phyloP scores from a whole-genome alignment of 1,139 yeast genomes.

The Wickerhamiella pararugosa region DNA sequence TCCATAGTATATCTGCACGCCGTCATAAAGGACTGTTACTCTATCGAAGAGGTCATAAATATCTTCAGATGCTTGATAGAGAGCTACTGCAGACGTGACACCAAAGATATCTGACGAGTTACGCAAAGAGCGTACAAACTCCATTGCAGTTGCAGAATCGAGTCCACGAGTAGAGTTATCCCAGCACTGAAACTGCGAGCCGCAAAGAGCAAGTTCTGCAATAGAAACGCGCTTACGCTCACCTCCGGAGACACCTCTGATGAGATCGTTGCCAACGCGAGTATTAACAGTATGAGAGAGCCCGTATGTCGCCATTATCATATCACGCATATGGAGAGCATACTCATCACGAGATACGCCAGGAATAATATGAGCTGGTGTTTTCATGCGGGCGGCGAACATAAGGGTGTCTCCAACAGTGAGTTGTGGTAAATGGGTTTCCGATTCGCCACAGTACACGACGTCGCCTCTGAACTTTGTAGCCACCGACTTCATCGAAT shows the following conservation, averaged over 20 bases:
- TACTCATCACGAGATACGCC: conserved; percentile 43
- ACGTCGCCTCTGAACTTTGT: conserved; percentile 52
- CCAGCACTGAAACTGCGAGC: conserved; percentile 54
- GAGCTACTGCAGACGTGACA: conserved; percentile 56
- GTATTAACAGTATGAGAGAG: conserved; percentile 53
- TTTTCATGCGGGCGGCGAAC: conserved; percentile 48
- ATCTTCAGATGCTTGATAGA: conserved; percentile 71
- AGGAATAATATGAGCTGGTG: conserved; percentile 49
- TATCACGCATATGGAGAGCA: conserved; percentile 51
- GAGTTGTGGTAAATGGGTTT: conserved; percentile 56
- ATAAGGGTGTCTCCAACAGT: conserved; percentile 57
- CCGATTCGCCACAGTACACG: conserved; percentile 56
- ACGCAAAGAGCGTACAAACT: conserved; percentile 54
- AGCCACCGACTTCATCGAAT: conserved; percentile 31
- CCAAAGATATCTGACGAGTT: conserved; percentile 44
- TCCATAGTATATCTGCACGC: conserved; percentile 67
- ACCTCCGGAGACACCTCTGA: conserved; percentile 77
- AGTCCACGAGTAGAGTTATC: conserved; percentile 67
- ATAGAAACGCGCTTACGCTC: conserved; percentile 73
- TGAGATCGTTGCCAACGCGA: conserved; percentile 53
- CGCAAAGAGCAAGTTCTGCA: conserved; percentile 50
- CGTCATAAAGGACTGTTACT: conserved; percentile 57
- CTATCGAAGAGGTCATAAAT: conserved; percentile 64
- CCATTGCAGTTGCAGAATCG: conserved; percentile 64
- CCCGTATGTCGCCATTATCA: conserved; percentile 61